Conservation (phyloP, 352 stramenopile genomes). For the Albugo candida region DNA sequence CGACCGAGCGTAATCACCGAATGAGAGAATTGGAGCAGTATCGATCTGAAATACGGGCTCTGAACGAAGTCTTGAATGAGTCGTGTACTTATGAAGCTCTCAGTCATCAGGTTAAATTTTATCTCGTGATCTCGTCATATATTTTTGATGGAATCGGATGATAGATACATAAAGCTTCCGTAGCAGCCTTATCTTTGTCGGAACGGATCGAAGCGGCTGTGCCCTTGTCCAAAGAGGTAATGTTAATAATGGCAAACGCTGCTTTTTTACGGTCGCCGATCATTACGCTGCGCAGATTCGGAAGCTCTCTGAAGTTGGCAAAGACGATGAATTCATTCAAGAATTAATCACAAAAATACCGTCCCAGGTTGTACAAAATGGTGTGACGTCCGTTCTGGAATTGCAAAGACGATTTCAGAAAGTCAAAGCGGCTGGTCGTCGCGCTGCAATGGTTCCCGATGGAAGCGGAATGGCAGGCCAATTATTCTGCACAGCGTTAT, state of each 20-base stretch:
- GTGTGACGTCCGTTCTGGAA: slow-evolving; percentile 47
- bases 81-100: slow-evolving; percentile 70
- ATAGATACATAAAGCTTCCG: slow-evolving; percentile 62
- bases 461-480: slow-evolving; percentile 50
- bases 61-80: slow-evolving; percentile 46
- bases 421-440: slow-evolving; percentile 49
- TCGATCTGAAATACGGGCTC: slow-evolving; percentile 33
- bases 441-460: slow-evolving; percentile 43
- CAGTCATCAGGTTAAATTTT: slow-evolving; percentile 69
- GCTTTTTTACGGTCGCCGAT: not conserved
- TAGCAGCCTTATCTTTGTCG: slow-evolving; percentile 52
- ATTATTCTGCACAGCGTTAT: slow-evolving; percentile 43
- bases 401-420: slow-evolving; percentile 70
- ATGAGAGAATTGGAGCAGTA: slow-evolving; percentile 37
- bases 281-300: slow-evolving; percentile 18
- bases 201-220: slow-evolving; percentile 60
- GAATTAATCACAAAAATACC: slow-evolving; percentile 40
- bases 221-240: slow-evolving; percentile 38
- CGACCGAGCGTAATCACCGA: slow-evolving; percentile 41
- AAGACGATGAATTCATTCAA: slow-evolving; percentile 59
- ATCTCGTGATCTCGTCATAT: slow-evolving; percentile 46
- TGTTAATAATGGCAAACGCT: not conserved
- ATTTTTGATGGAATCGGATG: slow-evolving; percentile 56
- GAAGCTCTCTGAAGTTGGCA: slow-evolving; percentile 39
- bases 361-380: slow-evolving; percentile 32